phyloP scores from a whole-genome alignment of 352 stramenopile species.

The Pythium insidiosum region DNA sequence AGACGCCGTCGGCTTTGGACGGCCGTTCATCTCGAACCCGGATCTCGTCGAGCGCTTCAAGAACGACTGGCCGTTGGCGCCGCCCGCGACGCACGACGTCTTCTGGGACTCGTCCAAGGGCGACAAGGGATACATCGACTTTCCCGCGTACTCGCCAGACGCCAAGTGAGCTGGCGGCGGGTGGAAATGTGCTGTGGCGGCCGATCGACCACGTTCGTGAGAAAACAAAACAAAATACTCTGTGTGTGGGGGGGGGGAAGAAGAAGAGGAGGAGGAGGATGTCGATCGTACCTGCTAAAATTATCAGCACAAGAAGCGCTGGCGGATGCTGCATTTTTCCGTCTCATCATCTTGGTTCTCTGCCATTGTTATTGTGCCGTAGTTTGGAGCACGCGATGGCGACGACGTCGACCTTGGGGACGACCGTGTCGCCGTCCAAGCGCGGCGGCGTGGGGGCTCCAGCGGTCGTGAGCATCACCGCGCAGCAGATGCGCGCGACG shows the following conservation, averaged over 20 bases:
- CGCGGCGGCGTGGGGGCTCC: not conserved
- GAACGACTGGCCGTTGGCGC: constrained; percentile 11
- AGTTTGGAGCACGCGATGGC: not conserved
- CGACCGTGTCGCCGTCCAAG: constrained; percentile 8
- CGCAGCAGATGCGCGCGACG: constrained; percentile 9
- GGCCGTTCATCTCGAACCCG: constrained; percentile 40
- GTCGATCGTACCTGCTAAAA: too few relatives aligned
- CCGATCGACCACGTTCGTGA: too few relatives aligned
- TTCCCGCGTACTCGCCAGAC: not conserved
- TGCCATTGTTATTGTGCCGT: not conserved
- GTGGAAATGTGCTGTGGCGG: too few relatives aligned
- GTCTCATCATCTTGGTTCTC: too few relatives aligned
- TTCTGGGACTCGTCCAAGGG: constrained; percentile 3
- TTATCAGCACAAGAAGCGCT: too few relatives aligned
- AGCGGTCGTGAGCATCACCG: constrained; percentile 4
- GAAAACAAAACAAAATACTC: too few relatives aligned
- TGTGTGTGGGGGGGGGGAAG: too few relatives aligned
- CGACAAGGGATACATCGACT: not conserved
- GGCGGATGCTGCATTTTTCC: too few relatives aligned
- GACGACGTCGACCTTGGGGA: too few relatives aligned
- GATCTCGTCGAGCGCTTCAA: constrained; percentile 27
- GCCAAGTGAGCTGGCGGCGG: too few relatives aligned
- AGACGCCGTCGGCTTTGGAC: constrained; percentile 30
- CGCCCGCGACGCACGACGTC: not conserved
- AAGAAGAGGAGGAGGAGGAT: too few relatives aligned